These are phyloP conservation scores for Aphanomyces invadans DNA, from an alignment of 352 stramenopile genomes.

Conservation along the genomic window DNA sequence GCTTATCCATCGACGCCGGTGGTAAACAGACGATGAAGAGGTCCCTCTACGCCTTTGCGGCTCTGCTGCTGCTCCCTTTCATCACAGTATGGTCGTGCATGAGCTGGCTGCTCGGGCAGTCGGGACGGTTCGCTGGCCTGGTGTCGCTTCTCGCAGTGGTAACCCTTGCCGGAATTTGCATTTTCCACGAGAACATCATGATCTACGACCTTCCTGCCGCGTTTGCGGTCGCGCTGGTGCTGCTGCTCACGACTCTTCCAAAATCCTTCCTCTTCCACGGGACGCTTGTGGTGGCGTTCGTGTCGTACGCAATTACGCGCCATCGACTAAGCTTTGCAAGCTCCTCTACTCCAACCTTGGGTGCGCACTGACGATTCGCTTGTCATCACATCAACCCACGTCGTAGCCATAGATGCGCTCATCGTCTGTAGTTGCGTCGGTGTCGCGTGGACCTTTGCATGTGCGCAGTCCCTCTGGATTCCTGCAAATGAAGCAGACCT, in stretches of 20 bases:
- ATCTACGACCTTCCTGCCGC: conserved; percentile 15
- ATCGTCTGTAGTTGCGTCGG: conserved; percentile 30
- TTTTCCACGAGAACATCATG: neutral
- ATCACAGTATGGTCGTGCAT: conserved; percentile 48
- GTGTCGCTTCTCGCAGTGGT: neutral
- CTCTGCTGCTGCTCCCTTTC: conserved; percentile 34
- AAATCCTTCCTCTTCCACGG: neutral
- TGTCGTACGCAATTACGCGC: conserved; percentile 13
- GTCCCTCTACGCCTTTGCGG: neutral
- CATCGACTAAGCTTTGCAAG: neutral
- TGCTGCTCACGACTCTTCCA: neutral
- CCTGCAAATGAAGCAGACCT: conserved; percentile 48
- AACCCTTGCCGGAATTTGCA: neutral
- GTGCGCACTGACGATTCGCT: too few relatives aligned
- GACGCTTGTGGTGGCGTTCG: conserved; percentile 1
- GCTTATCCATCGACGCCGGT: too few relatives aligned
- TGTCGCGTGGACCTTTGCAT: conserved; percentile 43
- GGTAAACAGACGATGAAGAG: too few relatives aligned
- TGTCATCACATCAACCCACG: too few relatives aligned
- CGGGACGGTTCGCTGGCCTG: conserved; percentile 31
- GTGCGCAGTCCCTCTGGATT: conserved; percentile 42
- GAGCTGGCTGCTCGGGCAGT: conserved; percentile 42
- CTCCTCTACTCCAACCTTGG: neutral
- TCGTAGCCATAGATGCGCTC: neutral
- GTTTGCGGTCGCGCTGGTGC: neutral